Evolutionary conservation across 306 rosid genomes (phyloP), one percentile per base, ranked within the genome.

Genomic region (Begonia loranthoides): DNA sequence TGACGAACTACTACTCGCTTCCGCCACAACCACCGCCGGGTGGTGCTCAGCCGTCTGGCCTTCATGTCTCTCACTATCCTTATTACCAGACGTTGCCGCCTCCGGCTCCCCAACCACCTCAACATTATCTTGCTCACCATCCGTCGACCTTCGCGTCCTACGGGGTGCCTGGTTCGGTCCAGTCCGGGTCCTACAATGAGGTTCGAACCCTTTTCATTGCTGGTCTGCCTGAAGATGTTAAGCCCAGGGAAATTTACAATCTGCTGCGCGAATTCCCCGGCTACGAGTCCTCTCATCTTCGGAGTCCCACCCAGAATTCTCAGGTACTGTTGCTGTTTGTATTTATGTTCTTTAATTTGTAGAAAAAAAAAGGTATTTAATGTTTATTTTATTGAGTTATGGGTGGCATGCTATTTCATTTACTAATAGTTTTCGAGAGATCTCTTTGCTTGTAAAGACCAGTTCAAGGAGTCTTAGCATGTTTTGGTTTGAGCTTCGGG

Each of bases 161-260:
- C 41, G 76, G 41, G 36, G 64, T 76, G 38, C 57, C 79, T 13
- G 56, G 60, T 47, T 55, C 66, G 39, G 49, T 76, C 56, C 81
- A 38, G 33, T 21, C 70, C 45, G 51, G 53, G 17, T 57, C 77
- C 4, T 13, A 59, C 39, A 65, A 78, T 60, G 90, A 86, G 66
- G 94, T 90, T 61, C 93, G 95, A 49, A 90, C 99, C 14, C 84
- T 90, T 10, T 90, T 90, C 79, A 50, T 90, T 11, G 99, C 94
- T 15, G 99, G 99, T 2, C 86, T 90, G 19, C 92, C 92, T 1
- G 95, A 80, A 44, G 95, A 86, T 38, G 95, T 90, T 13, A 80
- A 76, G 68, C 76, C 94, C 13, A 92, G 93, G 5, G 99, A 90
- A 78, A 78, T 86, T 64, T 90, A 77, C 71, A 82, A 86, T 59